Conservation (phyloP, 2,329 filamentous ascomycete genomes). For the Apiospora pterosperma region DNA sequence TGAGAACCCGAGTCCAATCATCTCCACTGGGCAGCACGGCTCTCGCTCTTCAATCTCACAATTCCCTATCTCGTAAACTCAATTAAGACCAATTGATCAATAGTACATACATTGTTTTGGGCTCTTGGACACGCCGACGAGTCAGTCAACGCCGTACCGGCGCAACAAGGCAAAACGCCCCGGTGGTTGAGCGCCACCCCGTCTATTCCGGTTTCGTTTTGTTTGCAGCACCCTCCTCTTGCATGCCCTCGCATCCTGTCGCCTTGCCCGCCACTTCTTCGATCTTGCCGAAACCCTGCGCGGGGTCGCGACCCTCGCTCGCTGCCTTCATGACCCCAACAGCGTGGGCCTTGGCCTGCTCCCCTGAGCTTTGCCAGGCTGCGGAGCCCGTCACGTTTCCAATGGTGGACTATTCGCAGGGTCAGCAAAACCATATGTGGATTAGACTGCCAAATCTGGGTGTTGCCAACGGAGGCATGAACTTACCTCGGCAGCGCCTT, state of each 20-base stretch:
- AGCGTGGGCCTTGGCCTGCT: slow-evolving; percentile 60
- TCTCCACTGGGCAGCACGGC: neutral
- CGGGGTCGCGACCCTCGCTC: slow-evolving; percentile 50
- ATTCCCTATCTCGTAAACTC: neutral
- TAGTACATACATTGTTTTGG: neutral
- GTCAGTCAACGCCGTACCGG: slow-evolving; percentile 3
- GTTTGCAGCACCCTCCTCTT: slow-evolving; percentile 56
- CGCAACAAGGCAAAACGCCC: neutral
- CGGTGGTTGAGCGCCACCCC: neutral
- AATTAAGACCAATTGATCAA: neutral
- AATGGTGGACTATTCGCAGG: slow-evolving; percentile 41
- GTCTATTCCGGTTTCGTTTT: slow-evolving; percentile 23
- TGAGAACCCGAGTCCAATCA: neutral
- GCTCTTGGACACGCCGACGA: neutral
- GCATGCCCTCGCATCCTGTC: slow-evolving; percentile 68
- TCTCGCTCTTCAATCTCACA: neutral
- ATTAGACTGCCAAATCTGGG: neutral
- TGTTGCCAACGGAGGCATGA: too few relatives aligned
- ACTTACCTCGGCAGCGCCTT: slow-evolving; percentile 62
- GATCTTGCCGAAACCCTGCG: slow-evolving; percentile 56
- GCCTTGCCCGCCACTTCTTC: slow-evolving; percentile 63
- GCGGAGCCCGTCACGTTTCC: slow-evolving; percentile 60
- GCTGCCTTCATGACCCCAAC: slow-evolving; percentile 61
- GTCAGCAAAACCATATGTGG: neutral
- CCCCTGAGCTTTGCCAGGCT: slow-evolving; percentile 61